phyloP scores from a whole-genome alignment of 176 grass and related monocot species.

The Hordeum vulgare region DNA sequence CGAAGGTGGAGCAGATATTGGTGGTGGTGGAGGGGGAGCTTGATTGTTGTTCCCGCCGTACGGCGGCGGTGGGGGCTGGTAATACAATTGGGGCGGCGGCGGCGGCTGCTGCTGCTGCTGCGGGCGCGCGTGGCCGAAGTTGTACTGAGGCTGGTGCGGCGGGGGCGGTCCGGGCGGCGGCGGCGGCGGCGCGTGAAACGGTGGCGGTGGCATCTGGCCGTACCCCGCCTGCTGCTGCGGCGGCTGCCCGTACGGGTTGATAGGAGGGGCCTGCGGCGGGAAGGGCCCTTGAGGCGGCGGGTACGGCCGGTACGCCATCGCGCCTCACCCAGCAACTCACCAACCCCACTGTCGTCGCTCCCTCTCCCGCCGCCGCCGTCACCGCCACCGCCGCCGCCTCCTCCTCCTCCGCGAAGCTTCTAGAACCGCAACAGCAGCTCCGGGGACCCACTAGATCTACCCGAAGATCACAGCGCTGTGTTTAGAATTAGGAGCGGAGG shows the following conservation, averaged over 20 bases:
- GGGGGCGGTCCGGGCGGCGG: slow-evolving; percentile 38
- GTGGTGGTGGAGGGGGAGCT: slow-evolving; percentile 42
- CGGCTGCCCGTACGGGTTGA: slow-evolving; percentile 25
- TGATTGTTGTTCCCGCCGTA: slow-evolving; percentile 32
- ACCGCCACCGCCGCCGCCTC: slow-evolving; percentile 25
- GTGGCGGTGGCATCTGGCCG: slow-evolving; percentile 25
- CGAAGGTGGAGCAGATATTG: slow-evolving; percentile 30
- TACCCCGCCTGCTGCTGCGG: slow-evolving; percentile 34
- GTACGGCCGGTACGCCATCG: slow-evolving; percentile 78
- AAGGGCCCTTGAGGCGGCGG: slow-evolving; percentile 31
- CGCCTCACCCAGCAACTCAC: slow-evolving; percentile 3
- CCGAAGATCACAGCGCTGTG: not conserved
- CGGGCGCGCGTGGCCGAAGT: slow-evolving; percentile 14
- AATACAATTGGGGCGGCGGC: slow-evolving; percentile 31
- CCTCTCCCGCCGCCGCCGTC: slow-evolving; percentile 42
- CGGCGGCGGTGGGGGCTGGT: slow-evolving; percentile 38
- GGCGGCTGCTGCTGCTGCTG: slow-evolving; percentile 24
- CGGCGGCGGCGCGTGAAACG: slow-evolving; percentile 31
- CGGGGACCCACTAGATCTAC: slow-evolving; percentile 29
- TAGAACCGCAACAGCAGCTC: not conserved
- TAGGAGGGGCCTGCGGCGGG: slow-evolving; percentile 18
- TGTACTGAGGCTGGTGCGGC: slow-evolving; percentile 44
- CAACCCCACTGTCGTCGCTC: not conserved
- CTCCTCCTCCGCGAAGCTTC: not conserved
- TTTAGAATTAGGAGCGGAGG: not conserved